Conservation (phyloP, 352 stramenopile species). For the Phytophthora foliorum region DNA sequence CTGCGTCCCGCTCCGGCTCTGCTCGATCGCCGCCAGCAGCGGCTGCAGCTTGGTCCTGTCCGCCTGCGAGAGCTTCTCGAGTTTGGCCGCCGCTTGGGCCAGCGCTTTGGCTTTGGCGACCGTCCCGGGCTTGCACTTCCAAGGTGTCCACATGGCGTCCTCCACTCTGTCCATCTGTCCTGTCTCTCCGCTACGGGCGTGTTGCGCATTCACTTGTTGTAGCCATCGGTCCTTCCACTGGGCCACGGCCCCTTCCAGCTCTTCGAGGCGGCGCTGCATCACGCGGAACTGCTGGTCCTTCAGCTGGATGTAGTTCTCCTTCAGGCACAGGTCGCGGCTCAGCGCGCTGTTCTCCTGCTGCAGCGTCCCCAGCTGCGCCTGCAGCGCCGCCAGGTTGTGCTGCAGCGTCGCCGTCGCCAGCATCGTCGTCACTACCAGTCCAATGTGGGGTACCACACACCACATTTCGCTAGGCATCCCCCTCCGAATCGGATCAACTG, state of each 20-base stretch:
- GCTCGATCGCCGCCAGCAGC: conserved; percentile 43
- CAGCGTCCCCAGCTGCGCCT: conserved; percentile 66
- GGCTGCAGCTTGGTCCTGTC: conserved; percentile 65
- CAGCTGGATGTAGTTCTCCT: conserved; percentile 79
- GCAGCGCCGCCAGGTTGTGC: conserved; percentile 73
- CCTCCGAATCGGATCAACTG: no score
- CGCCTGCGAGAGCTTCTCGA: conserved; percentile 60
- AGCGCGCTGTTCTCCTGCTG: conserved; percentile 70
- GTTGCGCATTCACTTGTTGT: conserved; percentile 51
- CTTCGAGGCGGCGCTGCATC: conserved; percentile 76
- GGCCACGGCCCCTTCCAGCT: conserved; percentile 61
- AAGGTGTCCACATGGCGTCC: conserved; percentile 43
- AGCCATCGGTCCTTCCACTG: conserved; percentile 78
- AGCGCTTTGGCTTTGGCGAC: conserved; percentile 37
- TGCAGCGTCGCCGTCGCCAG: conserved; percentile 47
- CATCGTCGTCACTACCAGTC: no score
- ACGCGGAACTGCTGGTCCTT: conserved; percentile 83
- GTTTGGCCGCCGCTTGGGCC: conserved; percentile 43
- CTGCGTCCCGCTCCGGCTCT: no score
- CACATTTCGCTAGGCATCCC: no score
- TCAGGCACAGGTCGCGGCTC: conserved; percentile 71
- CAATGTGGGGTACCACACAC: no score
- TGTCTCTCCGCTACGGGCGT: conserved; percentile 20
- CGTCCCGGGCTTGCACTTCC: conserved; percentile 40
- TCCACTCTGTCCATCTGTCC: conserved; percentile 14